phyloP scores from a whole-genome alignment of 306 rosid species.

The Trifolium dubium region DNA sequence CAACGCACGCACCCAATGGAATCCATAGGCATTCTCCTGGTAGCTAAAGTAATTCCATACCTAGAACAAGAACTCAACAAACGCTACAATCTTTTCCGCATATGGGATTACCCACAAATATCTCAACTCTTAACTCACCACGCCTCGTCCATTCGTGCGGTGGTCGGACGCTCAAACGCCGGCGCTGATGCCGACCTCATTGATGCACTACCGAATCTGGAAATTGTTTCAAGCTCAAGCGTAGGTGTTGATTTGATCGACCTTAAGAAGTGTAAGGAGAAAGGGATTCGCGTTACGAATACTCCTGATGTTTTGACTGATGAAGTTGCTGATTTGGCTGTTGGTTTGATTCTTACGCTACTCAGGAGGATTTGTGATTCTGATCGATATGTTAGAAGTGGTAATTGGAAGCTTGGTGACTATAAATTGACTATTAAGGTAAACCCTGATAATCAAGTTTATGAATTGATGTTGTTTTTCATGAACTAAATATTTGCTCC shows the following conservation, averaged over 20 bases:
- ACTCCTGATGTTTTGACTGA: constrained; percentile 86
- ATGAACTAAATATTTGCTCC: too few relatives aligned
- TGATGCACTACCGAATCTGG: constrained; percentile 64
- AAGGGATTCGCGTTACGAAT: constrained; percentile 73
- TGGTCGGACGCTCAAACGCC: constrained; percentile 45
- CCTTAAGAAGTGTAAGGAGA: constrained; percentile 56
- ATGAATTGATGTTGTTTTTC: too few relatives aligned
- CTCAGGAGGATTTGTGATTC: constrained; percentile 64
- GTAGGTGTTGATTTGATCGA: constrained; percentile 84
- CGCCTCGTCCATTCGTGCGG: constrained; percentile 60
- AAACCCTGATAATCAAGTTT: neutral
- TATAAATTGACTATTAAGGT: constrained; percentile 76
- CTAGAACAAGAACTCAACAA: constrained; percentile 69
- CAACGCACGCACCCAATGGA: constrained; percentile 47
- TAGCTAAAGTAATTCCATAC: constrained; percentile 54
- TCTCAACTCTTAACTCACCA: constrained; percentile 49
- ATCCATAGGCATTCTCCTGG: constrained; percentile 60
- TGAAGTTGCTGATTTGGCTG: constrained; percentile 74
- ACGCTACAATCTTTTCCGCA: constrained; percentile 67
- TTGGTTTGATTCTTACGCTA: constrained; percentile 62
- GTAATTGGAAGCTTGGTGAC: constrained; percentile 69
- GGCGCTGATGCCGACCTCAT: constrained; percentile 71
- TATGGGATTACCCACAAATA: constrained; percentile 51
- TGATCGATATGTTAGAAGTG: constrained; percentile 68
- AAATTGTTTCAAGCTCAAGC: constrained; percentile 72